Base-by-base conservation (phyloP, 1,284 basidiomycete genomes). In the Boletus austroedulis region DNA sequence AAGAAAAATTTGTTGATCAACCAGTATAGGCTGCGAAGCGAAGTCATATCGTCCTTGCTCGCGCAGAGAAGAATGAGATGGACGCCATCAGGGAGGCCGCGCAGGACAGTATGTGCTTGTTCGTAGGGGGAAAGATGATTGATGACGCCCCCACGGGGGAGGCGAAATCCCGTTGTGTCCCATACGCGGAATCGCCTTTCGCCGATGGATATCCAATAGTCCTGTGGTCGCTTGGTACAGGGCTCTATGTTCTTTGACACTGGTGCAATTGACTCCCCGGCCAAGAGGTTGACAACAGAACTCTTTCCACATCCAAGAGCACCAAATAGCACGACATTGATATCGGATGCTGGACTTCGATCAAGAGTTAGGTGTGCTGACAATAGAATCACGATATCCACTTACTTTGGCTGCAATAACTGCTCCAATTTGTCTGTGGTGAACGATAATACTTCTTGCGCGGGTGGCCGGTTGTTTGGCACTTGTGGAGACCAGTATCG, bases 111-210 rank as follows among this genome's bases (percentile, higher is more conserved):
- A 14, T 61, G 32, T 10, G 62, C 58, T 19, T 64, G 62, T 38
- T 64, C 41, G 28, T 61, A 63, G 4, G 62, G 62, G 1, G 28
- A 53, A 47, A 60, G 54, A 10, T 44, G 36, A 43, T 15, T 36
- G 40, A 12, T 24, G 5, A 24, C 57, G 2, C 26, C 44, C 5
- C 31, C 28, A 7, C 36, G n/a, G 5, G 61, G 17, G 12, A 38
- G 51, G 23, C 34, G 7, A 9, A 63, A 63, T 24, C 62, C 62
- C 46, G 28, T 57, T 8, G 61, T 63, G 17, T 63, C 62, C 55
- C 68, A 75, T 24, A 75, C 21, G 15, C 28, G 54, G n/a, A 56
- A 49, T 15, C 14, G 46, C 47, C 8, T 60, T n/a, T 41, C 38
- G 1, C 43, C 53, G 6, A 56, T 23, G 15, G 28, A 43, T 21